Conservation (phyloP, 345 rosid genomes). For the Arabis alpina region DNA sequence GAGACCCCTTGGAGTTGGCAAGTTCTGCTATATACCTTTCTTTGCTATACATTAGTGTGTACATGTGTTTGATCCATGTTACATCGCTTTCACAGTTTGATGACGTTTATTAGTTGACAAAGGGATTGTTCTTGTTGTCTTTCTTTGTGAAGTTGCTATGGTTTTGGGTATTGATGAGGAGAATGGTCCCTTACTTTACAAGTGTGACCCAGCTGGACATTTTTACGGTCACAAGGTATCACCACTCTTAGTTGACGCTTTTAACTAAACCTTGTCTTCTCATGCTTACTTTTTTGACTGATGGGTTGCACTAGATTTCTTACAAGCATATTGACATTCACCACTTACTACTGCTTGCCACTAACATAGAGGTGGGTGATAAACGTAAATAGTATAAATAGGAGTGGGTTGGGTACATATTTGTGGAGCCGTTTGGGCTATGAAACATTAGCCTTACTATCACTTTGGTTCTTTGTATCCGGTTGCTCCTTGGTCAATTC, state of each 20-base stretch:
- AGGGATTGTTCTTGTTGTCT: conserved; percentile 15
- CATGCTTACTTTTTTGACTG: not conserved
- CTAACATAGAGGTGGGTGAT: not conserved
- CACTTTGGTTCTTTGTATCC: not conserved
- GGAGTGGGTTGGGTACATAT: not conserved
- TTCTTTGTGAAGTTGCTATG: conserved; percentile 76
- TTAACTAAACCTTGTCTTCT: conserved; percentile 2
- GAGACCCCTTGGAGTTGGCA: conserved; percentile 99
- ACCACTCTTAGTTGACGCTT: not conserved
- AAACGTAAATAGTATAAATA: not conserved
- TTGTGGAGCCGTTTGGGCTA: not conserved
- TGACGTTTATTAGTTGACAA: not conserved
- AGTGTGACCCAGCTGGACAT: conserved; percentile 99
- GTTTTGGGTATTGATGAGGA: conserved; percentile 96
- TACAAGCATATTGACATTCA: conserved; percentile 13
- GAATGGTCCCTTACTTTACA: conserved; percentile 86
- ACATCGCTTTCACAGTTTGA: not conserved
- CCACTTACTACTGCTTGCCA: not conserved
- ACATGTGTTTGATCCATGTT: not conserved
- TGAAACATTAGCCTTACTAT: not conserved
- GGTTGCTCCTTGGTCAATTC: not conserved
- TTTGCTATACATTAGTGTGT: not conserved
- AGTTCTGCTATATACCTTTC: conserved; percentile 40
- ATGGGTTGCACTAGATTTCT: not conserved
- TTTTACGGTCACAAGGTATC: conserved; percentile 96